phyloP scores from a whole-genome alignment of 331 rosid genomes.

The Prunus yedoensis region DNA sequence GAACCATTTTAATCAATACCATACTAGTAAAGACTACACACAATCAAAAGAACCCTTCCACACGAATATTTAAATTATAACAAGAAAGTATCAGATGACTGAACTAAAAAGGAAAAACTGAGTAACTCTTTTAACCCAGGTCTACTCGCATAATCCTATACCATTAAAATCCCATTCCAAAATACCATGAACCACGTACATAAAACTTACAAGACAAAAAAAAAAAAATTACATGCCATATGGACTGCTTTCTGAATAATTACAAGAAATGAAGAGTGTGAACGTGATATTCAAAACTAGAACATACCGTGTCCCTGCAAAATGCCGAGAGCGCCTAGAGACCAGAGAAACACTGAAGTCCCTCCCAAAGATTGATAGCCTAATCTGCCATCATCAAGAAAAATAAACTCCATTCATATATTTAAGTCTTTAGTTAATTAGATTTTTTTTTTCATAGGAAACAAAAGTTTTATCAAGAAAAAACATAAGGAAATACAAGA shows the following conservation, averaged over 20 bases:
- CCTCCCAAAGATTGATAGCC: slow-evolving; percentile 88
- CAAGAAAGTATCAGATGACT: no score
- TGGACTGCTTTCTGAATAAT: neutral
- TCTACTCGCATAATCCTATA: neutral
- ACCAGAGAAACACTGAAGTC: slow-evolving; percentile 83
- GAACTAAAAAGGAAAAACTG: no score
- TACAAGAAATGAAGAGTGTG: slow-evolving; percentile 1
- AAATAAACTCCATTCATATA: slow-evolving; percentile 25
- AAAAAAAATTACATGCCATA: neutral
- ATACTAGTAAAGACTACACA: no score
- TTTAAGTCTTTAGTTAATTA: neutral
- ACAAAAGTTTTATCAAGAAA: slow-evolving; percentile 2
- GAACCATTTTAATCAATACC: neutral
- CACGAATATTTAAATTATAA: no score
- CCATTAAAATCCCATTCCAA: no score
- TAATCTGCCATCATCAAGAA: slow-evolving; percentile 50
- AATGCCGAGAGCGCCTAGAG: slow-evolving; percentile 96
- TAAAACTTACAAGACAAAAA: neutral
- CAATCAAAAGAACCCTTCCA: no score
- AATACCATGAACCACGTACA: neutral
- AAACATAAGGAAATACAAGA: neutral
- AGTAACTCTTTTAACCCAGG: no score
- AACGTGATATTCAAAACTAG: neutral
- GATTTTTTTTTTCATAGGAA: neutral
- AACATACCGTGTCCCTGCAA: slow-evolving; percentile 97